Evolutionary conservation across 495 filamentous ascomycete genomes (phyloP).

Genomic region (Xylaria acuta): DNA sequence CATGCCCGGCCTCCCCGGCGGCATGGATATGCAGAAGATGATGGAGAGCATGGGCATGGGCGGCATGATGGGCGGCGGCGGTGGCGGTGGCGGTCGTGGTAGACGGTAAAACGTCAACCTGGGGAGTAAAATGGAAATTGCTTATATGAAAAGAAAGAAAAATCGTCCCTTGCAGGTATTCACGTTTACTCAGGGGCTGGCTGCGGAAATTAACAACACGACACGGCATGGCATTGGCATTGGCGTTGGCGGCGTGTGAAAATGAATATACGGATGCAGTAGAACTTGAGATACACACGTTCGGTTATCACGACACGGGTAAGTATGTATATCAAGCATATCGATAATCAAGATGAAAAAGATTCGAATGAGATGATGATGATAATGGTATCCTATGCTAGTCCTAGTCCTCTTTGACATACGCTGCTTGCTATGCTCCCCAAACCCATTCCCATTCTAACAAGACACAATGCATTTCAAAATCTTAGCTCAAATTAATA

Average conservation of each 20-base stretch:
- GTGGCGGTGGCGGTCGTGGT: slow-evolving; percentile 31
- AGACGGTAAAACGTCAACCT: slow-evolving; percentile 30
- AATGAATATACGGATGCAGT: slow-evolving; percentile 4
- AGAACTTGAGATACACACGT: slow-evolving; percentile 2
- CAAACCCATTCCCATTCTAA: background rate
- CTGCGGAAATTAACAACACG: slow-evolving; percentile 23
- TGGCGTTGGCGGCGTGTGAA: slow-evolving; percentile 35
- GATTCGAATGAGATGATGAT: background rate
- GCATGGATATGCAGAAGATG: slow-evolving; percentile 83
- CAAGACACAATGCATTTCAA: background rate
- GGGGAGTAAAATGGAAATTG: background rate
- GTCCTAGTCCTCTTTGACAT: background rate
- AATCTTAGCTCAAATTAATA: background rate
- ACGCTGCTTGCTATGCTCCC: background rate
- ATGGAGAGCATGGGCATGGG: slow-evolving; percentile 85
- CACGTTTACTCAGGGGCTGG: background rate
- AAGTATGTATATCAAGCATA: background rate
- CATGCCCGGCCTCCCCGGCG: slow-evolving; percentile 58
- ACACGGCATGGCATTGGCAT: slow-evolving; percentile 21
- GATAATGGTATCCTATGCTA: slow-evolving; percentile 5
- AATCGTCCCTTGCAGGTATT: background rate
- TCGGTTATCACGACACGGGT: background rate
- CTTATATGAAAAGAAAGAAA: background rate
- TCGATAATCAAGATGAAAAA: background rate
- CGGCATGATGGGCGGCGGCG: slow-evolving; percentile 51